A percentile compares a stretch with the other conserved stretches of the same genome.
Evolutionary conservation across 805 yeast species (phyloP).

Genomic region (Kluyveromyces wickerhamii): DNA sequence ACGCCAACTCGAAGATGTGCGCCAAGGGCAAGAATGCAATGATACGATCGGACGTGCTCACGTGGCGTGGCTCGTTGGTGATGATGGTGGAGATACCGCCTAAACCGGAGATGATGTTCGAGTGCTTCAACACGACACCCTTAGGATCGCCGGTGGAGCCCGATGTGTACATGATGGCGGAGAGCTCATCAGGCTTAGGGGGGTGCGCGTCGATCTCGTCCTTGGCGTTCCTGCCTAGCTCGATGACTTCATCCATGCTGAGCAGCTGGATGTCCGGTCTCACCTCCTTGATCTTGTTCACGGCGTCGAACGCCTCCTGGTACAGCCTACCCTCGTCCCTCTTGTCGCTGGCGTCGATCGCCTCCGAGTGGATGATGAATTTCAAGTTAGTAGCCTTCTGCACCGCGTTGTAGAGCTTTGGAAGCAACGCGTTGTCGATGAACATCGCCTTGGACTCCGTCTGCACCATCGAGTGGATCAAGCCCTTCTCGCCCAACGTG

Average conservation of each 20-base stretch:
- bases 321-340: conserved; percentile 56
- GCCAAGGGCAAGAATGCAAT: conserved; percentile 92
- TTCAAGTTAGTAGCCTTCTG: conserved; percentile 52
- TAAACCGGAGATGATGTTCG: conserved; percentile 70
- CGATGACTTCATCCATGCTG: conserved; percentile 56
- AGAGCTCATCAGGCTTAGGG: conserved; percentile 43
- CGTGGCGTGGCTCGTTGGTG: conserved; percentile 33
- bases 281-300: conserved; percentile 49
- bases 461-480: conserved; percentile 77
- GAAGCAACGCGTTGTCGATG: conserved; percentile 72
- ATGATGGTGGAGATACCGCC: conserved; percentile 73
- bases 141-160: conserved; percentile 79
- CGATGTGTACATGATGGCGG: conserved; percentile 65
- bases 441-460: conserved; percentile 73
- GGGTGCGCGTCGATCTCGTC: conserved; percentile 32
- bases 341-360: conserved; percentile 52
- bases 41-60: conserved; percentile 57
- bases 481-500: conserved; percentile 82
- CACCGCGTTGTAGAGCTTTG: conserved; percentile 64
- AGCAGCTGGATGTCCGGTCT: conserved; percentile 70
- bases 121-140: conserved; percentile 62
- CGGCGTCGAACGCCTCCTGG: conserved; percentile 47
- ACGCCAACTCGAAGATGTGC: conserved; percentile 87
- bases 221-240: conserved; percentile 51
- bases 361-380: conserved; percentile 63